Evolutionary conservation across 2,329 filamentous ascomycete genomes (phyloP).

Genomic region (Diplodia sapinea): DNA sequence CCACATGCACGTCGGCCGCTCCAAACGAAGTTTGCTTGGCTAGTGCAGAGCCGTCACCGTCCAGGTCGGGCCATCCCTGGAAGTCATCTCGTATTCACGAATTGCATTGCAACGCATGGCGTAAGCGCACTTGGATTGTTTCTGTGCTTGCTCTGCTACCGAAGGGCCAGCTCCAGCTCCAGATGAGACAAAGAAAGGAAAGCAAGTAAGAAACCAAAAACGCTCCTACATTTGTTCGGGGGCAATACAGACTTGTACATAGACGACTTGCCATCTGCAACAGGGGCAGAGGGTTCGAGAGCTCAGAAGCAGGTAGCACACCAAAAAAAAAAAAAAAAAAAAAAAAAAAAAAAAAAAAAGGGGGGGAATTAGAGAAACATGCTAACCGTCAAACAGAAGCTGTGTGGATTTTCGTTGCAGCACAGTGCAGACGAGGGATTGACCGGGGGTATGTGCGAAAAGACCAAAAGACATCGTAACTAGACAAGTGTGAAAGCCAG

Average conservation of each 20-base stretch:
- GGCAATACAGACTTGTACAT: slow-evolving; percentile 8
- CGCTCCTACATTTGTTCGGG: slow-evolving; percentile 1
- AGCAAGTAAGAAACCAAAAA: neutral
- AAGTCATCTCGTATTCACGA: too few relatives aligned
- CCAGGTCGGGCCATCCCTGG: neutral
- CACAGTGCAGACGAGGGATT: neutral
- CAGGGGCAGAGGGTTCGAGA: neutral
- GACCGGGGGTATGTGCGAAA: neutral
- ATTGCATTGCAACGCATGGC: too few relatives aligned
- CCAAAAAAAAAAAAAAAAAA: too few relatives aligned
- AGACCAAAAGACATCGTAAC: neutral
- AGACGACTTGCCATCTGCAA: neutral
- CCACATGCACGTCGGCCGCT: neutral
- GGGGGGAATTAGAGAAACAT: neutral
- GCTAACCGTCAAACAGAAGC: neutral
- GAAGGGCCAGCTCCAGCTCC: slow-evolving; percentile 19
- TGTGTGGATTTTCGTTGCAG: neutral
- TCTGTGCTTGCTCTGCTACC: slow-evolving; percentile 11
- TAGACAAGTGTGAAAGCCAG: too few relatives aligned
- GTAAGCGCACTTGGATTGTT: neutral
- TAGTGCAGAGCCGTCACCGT: neutral
- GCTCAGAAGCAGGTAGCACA: neutral
- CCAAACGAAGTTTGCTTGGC: neutral
- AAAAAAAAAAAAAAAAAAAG: too few relatives aligned
- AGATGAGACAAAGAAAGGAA: neutral